Evolutionary conservation across 352 stramenopile genomes (phyloP).

Genomic region (Pythium rhizo-oryzae): DNA sequence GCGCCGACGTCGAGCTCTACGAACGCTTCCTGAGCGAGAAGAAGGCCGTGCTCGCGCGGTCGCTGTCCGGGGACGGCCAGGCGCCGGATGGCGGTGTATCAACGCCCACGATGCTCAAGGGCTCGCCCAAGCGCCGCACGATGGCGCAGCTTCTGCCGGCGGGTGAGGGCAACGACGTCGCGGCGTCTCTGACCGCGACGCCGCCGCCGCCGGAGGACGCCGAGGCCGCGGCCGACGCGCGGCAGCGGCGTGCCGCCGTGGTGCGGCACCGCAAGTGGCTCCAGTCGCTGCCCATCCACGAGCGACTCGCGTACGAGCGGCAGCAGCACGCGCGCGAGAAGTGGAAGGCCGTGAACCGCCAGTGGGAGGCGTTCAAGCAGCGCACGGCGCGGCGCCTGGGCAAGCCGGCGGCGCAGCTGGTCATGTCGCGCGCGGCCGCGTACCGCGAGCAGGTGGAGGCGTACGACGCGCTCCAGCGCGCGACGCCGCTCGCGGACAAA

Average conservation of each 20-base stretch:
- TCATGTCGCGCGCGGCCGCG: constrained; percentile 83
- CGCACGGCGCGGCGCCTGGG: constrained; percentile 58
- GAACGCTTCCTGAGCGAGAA: constrained; percentile 60
- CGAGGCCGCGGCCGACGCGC: constrained; percentile 33
- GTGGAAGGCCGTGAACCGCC: constrained; percentile 67
- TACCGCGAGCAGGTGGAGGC: constrained; percentile 91
- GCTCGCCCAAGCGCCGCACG: constrained; percentile 27
- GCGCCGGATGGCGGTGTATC: background rate
- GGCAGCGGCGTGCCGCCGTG: constrained; percentile 46
- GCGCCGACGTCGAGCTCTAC: constrained; percentile 61
- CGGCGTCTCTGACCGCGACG: background rate
- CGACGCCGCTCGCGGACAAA: constrained; percentile 86
- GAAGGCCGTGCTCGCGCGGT: background rate
- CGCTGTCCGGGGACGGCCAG: background rate
- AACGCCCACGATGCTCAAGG: constrained; percentile 31
- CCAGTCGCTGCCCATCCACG: constrained; percentile 69
- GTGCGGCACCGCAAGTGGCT: constrained; percentile 68
- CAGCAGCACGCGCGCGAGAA: constrained; percentile 72
- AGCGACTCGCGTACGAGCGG: constrained; percentile 60
- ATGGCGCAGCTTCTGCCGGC: constrained; percentile 19
- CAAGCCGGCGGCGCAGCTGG: constrained; percentile 72
- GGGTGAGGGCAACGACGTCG: background rate
- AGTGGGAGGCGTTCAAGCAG: constrained; percentile 75
- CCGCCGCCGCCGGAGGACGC: constrained; percentile 12
- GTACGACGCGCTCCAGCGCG: constrained; percentile 88